Conservation (phyloP, 2,329 filamentous ascomycete genomes). For the Hypoxylon rubiginosum region DNA sequence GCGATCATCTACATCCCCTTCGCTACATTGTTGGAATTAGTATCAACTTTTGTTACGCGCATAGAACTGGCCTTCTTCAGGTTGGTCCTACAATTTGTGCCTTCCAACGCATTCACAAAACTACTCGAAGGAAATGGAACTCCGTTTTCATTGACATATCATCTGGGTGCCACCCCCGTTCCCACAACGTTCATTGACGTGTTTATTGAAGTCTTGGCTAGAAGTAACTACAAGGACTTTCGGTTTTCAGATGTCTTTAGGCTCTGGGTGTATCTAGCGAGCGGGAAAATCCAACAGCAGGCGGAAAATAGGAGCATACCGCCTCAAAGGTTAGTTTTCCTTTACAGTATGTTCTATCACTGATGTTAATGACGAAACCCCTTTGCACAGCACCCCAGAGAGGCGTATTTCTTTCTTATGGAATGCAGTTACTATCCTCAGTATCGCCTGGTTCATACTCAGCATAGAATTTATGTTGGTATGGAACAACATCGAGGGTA, state of each 20-base stretch:
- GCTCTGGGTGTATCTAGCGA: constrained; percentile 17
- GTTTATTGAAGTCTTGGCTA: constrained; percentile 19
- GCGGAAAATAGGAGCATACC: neutral
- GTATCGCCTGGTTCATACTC: constrained; percentile 26
- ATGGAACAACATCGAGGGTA: constrained; percentile 22
- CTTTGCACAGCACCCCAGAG: neutral
- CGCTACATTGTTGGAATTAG: constrained; percentile 3
- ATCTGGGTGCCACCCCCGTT: no score
- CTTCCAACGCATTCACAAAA: constrained; percentile 12
- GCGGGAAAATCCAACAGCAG: constrained; percentile 9
- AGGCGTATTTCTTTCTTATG: constrained; percentile 7
- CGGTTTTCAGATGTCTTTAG: constrained; percentile 20
- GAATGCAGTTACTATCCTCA: constrained; percentile 15
- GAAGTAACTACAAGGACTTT: constrained; percentile 11
- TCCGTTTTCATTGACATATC: neutral
- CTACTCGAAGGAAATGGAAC: neutral
- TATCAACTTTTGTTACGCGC: no score
- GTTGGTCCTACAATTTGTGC: no score
- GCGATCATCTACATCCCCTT: constrained; percentile 12
- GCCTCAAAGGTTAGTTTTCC: neutral
- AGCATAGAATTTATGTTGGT: constrained; percentile 22
- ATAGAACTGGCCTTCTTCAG: no score
- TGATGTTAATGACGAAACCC: neutral
- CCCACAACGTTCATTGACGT: neutral
- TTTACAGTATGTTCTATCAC: neutral